Base-by-base conservation (phyloP, 345 rosid species). In the Acer campestre region DNA sequence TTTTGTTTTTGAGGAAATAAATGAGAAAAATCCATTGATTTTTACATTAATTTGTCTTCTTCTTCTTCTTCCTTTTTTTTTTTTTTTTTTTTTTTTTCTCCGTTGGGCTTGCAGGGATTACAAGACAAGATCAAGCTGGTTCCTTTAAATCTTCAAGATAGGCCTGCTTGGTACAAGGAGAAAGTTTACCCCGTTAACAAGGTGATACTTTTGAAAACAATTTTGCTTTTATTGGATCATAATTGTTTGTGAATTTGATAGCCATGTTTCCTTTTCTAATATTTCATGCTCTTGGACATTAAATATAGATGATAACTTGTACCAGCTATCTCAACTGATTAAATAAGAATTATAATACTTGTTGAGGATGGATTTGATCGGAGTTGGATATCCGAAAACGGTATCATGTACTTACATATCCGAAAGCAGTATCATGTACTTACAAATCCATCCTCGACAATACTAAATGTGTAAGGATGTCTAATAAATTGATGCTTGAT, bases 161-260 rank as follows among this genome's bases (percentile, higher is more conserved):
- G 93, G 85, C 97, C 99, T 75, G 81, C 85, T 84, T 95, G 98
- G 99, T 95, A 93, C 79, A 81, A 86, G 84, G 97, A 93, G 80
- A 95, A 92, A 79, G 94, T 96, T 4, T 86, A 94, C 86, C 85
- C 91, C 71, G 79, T 23, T 46, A 96, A 94, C 78, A 93, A 94
- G 99, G 99, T 95, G 16, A 79, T 23, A 6, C 13, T 23, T 13
- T 13, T 71, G 31, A 48, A 55, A 31, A 17, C 1, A 18, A 20
- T 4, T 29, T 1, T 12, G 5, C 40, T 6, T 63, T 1, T 38
- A 27, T 61, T 31, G 6, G 38, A 35, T 35, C 6, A 51, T 61
- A 11, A 25, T 12, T 70, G 20, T 48, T 23, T 49, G 70, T 7
- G n/a, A 59, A n/a, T 18, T 14, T 35, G 29, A 10, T 20, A 58